Conservation (phyloP, 225 moss, liverwort and hornwort genomes). For the Physcomitrium patens region DNA sequence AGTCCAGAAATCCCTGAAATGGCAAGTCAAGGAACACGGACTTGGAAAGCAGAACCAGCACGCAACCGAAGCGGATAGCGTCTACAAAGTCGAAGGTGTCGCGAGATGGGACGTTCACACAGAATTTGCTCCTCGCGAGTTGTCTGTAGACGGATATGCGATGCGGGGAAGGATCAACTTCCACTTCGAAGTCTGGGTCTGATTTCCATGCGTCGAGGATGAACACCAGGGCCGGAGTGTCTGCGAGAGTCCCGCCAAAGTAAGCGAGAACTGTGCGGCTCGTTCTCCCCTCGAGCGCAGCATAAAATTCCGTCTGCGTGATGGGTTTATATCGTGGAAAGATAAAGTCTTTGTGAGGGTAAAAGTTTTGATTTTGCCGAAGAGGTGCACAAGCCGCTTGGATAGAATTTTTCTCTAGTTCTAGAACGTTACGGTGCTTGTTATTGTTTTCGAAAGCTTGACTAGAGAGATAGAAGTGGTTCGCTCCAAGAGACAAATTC, state of each 20-base stretch:
- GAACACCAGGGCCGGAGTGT: not conserved
- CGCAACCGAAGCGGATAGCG: slow-evolving; percentile 71
- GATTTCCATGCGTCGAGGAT: too few relatives aligned
- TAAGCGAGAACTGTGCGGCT: slow-evolving; percentile 54
- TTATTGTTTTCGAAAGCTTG: slow-evolving; percentile 49
- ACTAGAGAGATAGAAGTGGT: slow-evolving; percentile 72
- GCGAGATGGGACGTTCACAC: slow-evolving; percentile 54
- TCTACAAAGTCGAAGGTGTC: slow-evolving; percentile 55
- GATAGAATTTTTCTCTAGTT: slow-evolving; percentile 78
- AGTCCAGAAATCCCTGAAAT: slow-evolving; percentile 78
- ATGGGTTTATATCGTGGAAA: slow-evolving; percentile 50
- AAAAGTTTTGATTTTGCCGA: slow-evolving; percentile 55
- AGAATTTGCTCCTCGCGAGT: slow-evolving; percentile 68
- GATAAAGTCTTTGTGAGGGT: slow-evolving; percentile 83
- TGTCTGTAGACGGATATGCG: slow-evolving; percentile 36
- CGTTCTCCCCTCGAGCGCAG: slow-evolving; percentile 3
- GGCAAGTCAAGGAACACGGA: slow-evolving; percentile 67
- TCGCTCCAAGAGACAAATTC: slow-evolving; percentile 76
- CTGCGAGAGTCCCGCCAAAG: slow-evolving; percentile 29
- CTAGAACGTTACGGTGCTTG: slow-evolving; percentile 71
- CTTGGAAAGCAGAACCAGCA: slow-evolving; percentile 69
- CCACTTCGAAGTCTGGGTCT: slow-evolving; percentile 50
- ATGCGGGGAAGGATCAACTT: slow-evolving; percentile 37
- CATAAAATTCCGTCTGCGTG: slow-evolving; percentile 1
- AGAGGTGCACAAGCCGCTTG: slow-evolving; percentile 75